phyloP scores from a whole-genome alignment of 2,329 filamentous ascomycete species.

The Exophiala mesophila region DNA sequence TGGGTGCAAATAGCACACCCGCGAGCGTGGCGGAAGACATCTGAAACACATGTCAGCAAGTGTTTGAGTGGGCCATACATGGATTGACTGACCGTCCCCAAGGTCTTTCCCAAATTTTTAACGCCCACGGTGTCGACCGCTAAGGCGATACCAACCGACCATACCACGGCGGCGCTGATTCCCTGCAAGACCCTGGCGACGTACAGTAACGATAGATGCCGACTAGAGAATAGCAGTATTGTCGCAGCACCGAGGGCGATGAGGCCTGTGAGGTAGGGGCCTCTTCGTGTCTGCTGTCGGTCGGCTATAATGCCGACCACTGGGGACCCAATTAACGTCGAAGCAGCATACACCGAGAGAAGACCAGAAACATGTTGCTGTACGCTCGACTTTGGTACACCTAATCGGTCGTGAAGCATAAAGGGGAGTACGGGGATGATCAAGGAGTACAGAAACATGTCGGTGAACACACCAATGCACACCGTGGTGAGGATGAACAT shows the following conservation, averaged over 20 bases:
- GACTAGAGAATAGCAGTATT: slow-evolving; percentile 49
- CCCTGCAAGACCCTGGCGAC: slow-evolving; percentile 55
- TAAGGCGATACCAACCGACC: slow-evolving; percentile 56
- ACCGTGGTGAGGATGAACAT: slow-evolving; percentile 57
- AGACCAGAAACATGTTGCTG: slow-evolving; percentile 52
- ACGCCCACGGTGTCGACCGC: slow-evolving; percentile 55
- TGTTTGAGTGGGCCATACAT: not conserved
- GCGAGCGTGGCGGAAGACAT: slow-evolving; percentile 57
- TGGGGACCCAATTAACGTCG: slow-evolving; percentile 48
- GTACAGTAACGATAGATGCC: slow-evolving; percentile 45
- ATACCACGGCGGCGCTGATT: slow-evolving; percentile 54
- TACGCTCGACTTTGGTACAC: slow-evolving; percentile 44
- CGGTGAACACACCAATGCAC: slow-evolving; percentile 29
- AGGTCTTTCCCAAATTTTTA: slow-evolving; percentile 55
- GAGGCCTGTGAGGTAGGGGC: slow-evolving; percentile 56
- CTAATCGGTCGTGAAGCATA: slow-evolving; percentile 49
- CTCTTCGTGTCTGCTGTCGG: slow-evolving; percentile 47
- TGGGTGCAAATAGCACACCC: slow-evolving; percentile 53
- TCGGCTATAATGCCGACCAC: slow-evolving; percentile 54
- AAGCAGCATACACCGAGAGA: slow-evolving; percentile 51
- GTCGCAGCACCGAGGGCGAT: slow-evolving; percentile 51
- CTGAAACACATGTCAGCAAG: slow-evolving; percentile 21
- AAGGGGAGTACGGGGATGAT: slow-evolving; percentile 57
- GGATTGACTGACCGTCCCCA: slow-evolving; percentile 47
- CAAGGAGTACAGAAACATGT: slow-evolving; percentile 57